Conservation (phyloP, 768 basidiomycete species). For the Serendipita vermifera region DNA sequence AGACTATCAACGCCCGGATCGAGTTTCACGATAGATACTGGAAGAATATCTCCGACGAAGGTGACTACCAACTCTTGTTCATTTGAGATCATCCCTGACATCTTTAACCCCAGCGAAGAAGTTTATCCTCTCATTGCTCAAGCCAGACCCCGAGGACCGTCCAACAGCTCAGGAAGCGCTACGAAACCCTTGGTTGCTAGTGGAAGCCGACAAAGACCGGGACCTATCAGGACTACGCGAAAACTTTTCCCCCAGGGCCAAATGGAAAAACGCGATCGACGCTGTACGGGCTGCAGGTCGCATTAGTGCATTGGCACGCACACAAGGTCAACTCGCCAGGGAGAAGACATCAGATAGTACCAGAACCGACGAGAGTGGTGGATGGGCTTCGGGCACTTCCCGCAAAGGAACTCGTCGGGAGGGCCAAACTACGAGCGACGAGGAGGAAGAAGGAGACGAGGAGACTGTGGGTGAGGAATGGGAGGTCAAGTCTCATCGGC, state of each 20-base stretch:
- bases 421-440: constrained; percentile 2
- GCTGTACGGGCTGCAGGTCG: constrained; percentile 30
- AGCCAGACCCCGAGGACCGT: constrained; percentile 55
- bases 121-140: constrained; percentile 62
- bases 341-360: neutral
- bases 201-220: constrained; percentile 49
- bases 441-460: constrained; percentile 4
- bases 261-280: constrained; percentile 60
- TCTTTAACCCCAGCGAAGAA: constrained; percentile 47
- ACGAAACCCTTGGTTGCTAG: constrained; percentile 29
- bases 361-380: neutral
- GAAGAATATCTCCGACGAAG: constrained; percentile 73
- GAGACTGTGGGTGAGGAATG: neutral
- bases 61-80: constrained; percentile 27
- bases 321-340: neutral
- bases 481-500: neutral
- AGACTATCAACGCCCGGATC: constrained; percentile 74
- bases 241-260: constrained; percentile 63
- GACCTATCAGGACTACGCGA: constrained; percentile 71
- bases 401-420: neutral
- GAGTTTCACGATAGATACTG: constrained; percentile 93
- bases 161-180: constrained; percentile 64
- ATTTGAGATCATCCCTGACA: constrained; percentile 2
- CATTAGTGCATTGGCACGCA: constrained; percentile 10
- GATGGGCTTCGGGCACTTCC: neutral